Evolutionary conservation across 129 eudicot genomes (phyloP), one percentile per base, ranked within the genome.

Genomic region (Calendula officinalis): DNA sequence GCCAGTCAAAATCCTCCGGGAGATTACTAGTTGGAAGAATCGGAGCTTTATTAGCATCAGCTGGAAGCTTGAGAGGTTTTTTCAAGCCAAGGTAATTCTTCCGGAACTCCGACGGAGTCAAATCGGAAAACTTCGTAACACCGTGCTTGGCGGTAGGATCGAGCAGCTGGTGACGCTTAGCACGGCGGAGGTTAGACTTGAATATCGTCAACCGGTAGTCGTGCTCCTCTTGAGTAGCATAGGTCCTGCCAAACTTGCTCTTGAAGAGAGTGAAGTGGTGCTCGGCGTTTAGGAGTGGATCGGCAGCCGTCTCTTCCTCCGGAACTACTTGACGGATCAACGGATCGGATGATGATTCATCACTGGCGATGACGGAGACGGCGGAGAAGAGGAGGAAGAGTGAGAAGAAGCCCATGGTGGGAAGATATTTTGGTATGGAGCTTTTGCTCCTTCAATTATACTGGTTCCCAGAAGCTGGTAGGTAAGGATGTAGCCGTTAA

Each of bases 111-210:
- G 72, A 60, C 35, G 97, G 87, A 3, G 97, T 84, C 61, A 90
- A 60, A 62, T 90, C 97, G 34, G 97, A 90, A 75, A 86, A 91
- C 60, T 91, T 81, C 0, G 97, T 91, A 16, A 91, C 87, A 2
- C 97, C 97, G 56, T 86, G 97, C 15, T 61, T 75, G 9, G 97
- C 97, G 1, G 95, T 68, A 6, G 95, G 97, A 39, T 87, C 95
- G 43, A 84, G 85, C 13, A 75, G 55, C 85, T 91, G 97, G 68
- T 91, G 84, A 15, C 95, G 87, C 81, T 71, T 84, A 10, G 97
- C 95, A n/a, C 91, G 97, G 60, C 82, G 90, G 8, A 91, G 56
- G 64, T 91, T 91, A 36, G 89, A 53, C 82, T 87, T 91, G 60
- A 91, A 91, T 2, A 91, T 76, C 1, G 76, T 42, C 8, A 86